phyloP scores from a whole-genome alignment of 1,284 basidiomycete genomes.

The Tausonia pullulans region DNA sequence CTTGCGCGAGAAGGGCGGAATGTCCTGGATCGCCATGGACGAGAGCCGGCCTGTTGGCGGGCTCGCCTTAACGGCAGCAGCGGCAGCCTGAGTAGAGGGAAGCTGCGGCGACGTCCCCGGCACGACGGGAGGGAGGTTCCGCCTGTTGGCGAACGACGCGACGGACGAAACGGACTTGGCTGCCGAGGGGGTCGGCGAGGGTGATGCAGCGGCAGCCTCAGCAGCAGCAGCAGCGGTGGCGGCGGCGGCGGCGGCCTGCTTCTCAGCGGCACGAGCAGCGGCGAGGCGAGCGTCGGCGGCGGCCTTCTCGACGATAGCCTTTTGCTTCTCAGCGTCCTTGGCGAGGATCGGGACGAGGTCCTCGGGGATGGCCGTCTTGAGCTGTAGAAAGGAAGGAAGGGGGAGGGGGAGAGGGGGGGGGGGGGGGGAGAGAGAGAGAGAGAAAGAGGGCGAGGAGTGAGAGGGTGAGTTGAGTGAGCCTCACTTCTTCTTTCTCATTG shows the following conservation, averaged over 20 bases:
- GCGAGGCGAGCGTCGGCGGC: conserved; percentile 32
- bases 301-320: conserved; percentile 67
- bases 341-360: conserved; percentile 85
- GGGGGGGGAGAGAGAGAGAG: conserved; percentile 10
- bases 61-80: conserved; percentile 14
- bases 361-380: conserved; percentile 85
- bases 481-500: too few relatives aligned
- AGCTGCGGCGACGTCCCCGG: neutral
- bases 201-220: too few relatives aligned
- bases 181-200: neutral
- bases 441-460: neutral
- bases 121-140: conserved; percentile 8
- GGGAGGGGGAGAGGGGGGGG: conserved; percentile 9
- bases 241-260: conserved; percentile 65
- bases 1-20: conserved; percentile 79
- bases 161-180: too few relatives aligned
- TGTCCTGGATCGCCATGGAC: conserved; percentile 57
- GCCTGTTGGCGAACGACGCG: conserved; percentile 12
- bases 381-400: conserved; percentile 47
- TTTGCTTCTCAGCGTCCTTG: conserved; percentile 80
- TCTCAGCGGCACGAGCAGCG: conserved; percentile 11
- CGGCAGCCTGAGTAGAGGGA: neutral
- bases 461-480: too few relatives aligned
- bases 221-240: conserved; percentile 41
- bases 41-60: conserved; percentile 22